Evolutionary conservation across 2,329 filamentous ascomycete genomes (phyloP), one percentile per base, ranked within the genome.

Genomic region (Fusarium sp.): DNA sequence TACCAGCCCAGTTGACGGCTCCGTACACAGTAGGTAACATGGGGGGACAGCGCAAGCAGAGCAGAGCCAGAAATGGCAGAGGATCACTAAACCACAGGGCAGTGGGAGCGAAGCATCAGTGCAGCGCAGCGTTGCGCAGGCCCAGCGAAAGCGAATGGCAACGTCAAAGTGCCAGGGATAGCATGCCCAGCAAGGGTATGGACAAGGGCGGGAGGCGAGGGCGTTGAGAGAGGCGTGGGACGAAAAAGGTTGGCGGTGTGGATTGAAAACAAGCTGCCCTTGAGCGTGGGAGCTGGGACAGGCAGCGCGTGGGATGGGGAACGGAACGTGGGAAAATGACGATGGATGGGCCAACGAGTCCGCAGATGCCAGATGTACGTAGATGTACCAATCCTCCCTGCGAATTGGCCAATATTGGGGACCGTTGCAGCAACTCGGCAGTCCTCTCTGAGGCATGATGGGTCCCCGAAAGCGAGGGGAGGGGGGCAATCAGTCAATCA

Each of bases 371-470:
- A 57, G 54, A 57, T 57, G 54, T 57, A 54, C 60, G 45, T 50
- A 18, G 45, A 50, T 50, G 25, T 50, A 27, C 40, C 22, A 62
- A 45, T 70, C 47, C 40, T 59, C 70, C 67, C 52, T 71, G 60
- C 50, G 42, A 61, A 69, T 74, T 65, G 64, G 60, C 61, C 56
- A 58, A 63, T 74, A 66, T 65, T 62, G 65, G 62, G 68, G 63
- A 69, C 71, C 71, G 64, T 71, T 74, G 60, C 68, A 68, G 71
- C 63, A 50, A 69, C 68, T 72, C 68, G 68, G 71, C 72, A 74
- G 71, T 74, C 59, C 59, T 35, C 57, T 60, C 36, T 29, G 25
- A 45, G 57, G 20, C 56, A 60, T 20, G 57, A 50, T 45, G 59
- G 59, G 47, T 62, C 62, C 57, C 58, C 45, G 45, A 50, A 20